Conservation (phyloP, 2,329 filamentous ascomycete genomes). For the Blastomyces silverae region DNA sequence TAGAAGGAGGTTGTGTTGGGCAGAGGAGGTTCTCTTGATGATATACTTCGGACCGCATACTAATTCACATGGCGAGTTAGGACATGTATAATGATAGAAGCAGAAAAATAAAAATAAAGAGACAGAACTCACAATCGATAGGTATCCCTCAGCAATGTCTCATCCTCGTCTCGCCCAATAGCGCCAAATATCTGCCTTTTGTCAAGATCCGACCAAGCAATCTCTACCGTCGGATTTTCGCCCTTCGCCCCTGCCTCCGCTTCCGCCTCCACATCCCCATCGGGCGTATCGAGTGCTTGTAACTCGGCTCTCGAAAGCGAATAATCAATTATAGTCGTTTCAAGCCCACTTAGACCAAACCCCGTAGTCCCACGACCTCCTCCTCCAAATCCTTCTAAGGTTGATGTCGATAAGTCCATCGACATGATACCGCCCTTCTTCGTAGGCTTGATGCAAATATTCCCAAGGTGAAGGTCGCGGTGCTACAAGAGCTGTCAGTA, state of each 20-base stretch:
- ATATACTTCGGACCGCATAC: constrained; percentile 40
- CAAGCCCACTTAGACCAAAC: constrained; percentile 50
- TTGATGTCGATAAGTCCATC: constrained; percentile 31
- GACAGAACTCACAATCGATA: constrained; percentile 35
- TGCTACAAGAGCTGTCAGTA: constrained; percentile 37
- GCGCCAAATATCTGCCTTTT: constrained; percentile 41
- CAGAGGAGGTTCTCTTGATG: constrained; percentile 39
- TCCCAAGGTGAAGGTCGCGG: constrained; percentile 60
- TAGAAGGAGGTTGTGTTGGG: constrained; percentile 30
- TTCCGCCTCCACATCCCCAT: constrained; percentile 21
- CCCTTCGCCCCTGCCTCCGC: background rate
- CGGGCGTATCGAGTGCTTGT: constrained; percentile 23
- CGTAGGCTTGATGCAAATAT: constrained; percentile 52
- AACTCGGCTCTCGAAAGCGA: constrained; percentile 58
- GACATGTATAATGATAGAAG: too few relatives aligned
- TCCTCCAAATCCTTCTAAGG: constrained; percentile 29
- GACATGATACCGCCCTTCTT: constrained; percentile 27
- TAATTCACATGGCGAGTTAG: constrained; percentile 17
- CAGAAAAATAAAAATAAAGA: background rate
- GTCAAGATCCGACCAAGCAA: constrained; percentile 40
- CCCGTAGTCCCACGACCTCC: constrained; percentile 30
- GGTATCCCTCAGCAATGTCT: constrained; percentile 36
- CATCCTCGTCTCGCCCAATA: constrained; percentile 38
- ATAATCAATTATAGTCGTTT: constrained; percentile 62
- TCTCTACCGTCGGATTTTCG: constrained; percentile 17